These are phyloP conservation scores for Streptanthus diversifolius DNA, from an alignment of 345 rosid species.

Conservation along the genomic window DNA sequence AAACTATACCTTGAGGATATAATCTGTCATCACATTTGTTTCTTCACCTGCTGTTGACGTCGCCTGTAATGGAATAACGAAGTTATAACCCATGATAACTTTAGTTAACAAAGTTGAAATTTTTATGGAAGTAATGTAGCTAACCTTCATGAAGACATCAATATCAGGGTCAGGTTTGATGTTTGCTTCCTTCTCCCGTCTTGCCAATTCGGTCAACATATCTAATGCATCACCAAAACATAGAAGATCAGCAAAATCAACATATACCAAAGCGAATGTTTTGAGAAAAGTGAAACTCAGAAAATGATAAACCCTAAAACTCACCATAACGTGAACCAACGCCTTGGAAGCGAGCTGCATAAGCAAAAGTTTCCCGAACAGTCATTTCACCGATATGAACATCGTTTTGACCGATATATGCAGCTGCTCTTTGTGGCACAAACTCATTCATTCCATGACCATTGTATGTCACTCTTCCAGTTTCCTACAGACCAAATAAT, in stretches of 20 bases:
- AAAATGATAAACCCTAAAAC: neutral
- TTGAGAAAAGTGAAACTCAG: neutral
- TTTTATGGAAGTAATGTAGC: neutral
- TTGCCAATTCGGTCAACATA: slow-evolving; percentile 65
- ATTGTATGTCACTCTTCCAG: slow-evolving; percentile 60
- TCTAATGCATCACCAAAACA: slow-evolving; percentile 36
- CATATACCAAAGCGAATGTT: neutral
- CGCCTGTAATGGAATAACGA: slow-evolving; percentile 39
- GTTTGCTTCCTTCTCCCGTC: slow-evolving; percentile 78
- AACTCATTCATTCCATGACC: slow-evolving; percentile 64
- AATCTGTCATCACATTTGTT: slow-evolving; percentile 54
- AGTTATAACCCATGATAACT: neutral
- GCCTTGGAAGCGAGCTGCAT: slow-evolving; percentile 81
- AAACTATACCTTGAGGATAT: slow-evolving; percentile 53
- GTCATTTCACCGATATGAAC: slow-evolving; percentile 71
- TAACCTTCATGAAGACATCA: slow-evolving; percentile 87
- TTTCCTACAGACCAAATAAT: slow-evolving; percentile 19
- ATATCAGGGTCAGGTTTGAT: slow-evolving; percentile 79
- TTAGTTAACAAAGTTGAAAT: neutral
- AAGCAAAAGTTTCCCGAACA: slow-evolving; percentile 74
- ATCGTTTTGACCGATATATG: slow-evolving; percentile 76
- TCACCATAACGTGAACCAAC: slow-evolving; percentile 71
- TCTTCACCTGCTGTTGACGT: slow-evolving; percentile 46
- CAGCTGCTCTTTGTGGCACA: slow-evolving; percentile 64
- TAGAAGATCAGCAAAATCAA: neutral